Percentiles rank a stretch among this genome's conserved stretches.
phyloP scores from a whole-genome alignment of 148 eudicot genomes.

The Spergularia bocconei region DNA sequence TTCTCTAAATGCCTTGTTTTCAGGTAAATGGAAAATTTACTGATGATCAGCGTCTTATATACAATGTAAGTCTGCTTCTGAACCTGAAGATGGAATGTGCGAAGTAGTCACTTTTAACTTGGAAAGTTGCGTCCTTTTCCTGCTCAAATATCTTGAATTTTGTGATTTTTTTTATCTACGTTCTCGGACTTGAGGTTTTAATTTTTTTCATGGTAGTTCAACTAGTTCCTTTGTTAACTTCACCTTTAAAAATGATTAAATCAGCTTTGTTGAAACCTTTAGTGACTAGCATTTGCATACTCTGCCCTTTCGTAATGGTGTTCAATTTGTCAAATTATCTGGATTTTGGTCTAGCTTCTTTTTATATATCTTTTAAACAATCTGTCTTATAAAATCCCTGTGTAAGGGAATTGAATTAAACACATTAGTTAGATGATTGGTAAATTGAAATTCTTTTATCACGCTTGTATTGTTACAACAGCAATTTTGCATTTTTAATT shows the following conservation, averaged over 20 bases:
- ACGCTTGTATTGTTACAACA: too few species aligned
- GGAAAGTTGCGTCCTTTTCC: background rate
- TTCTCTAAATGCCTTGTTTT: slow-evolving; percentile 22
- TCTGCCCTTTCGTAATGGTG: background rate
- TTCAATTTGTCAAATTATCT: background rate
- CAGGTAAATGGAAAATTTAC: slow-evolving; percentile 96
- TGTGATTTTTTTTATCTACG: background rate
- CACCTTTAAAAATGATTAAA: too few species aligned
- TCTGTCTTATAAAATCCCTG: too few species aligned
- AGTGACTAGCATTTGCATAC: background rate
- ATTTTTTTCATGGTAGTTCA: background rate
- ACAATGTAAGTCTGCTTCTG: slow-evolving; percentile 62
- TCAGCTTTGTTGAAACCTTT: too few species aligned
- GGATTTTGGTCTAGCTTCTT: too few species aligned
- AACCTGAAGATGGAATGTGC: background rate
- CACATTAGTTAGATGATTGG: too few species aligned
- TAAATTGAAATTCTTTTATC: too few species aligned
- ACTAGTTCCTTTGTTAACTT: too few species aligned
- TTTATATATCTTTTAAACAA: too few species aligned
- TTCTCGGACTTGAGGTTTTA: background rate
- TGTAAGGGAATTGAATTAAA: too few species aligned
- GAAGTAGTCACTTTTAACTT: slow-evolving; percentile 3
- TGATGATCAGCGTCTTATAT: slow-evolving; percentile 69
- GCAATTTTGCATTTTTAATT: too few species aligned
- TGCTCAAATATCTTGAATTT: background rate